phyloP scores from a whole-genome alignment of 495 filamentous ascomycete species.

The Penicillium lagena region DNA sequence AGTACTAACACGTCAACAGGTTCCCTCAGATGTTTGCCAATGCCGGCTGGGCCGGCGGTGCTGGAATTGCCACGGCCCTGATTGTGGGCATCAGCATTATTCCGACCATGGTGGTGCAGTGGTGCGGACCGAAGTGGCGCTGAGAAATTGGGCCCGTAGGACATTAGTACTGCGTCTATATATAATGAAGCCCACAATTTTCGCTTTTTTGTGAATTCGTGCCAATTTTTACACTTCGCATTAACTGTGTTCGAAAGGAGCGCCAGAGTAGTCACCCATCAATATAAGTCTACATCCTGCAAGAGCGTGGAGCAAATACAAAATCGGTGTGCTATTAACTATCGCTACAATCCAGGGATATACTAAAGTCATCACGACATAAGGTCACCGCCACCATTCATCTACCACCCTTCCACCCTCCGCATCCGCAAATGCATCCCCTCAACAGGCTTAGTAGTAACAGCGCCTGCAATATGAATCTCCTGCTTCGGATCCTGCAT shows the following conservation, averaged over 20 bases:
- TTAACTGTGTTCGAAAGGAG: no score
- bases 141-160: slow-evolving; percentile 8
- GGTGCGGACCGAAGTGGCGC: slow-evolving; percentile 18
- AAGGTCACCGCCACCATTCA: neutral
- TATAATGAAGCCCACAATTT: neutral
- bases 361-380: neutral
- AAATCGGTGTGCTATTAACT: no score
- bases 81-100: slow-evolving; percentile 29
- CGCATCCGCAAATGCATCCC: slow-evolving; percentile 59
- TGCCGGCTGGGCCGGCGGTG: slow-evolving; percentile 30
- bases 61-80: slow-evolving; percentile 26
- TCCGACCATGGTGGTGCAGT: slow-evolving; percentile 31
- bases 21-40: slow-evolving; percentile 38
- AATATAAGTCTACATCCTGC: no score
- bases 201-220: no score
- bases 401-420: slow-evolving; percentile 58
- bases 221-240: no score
- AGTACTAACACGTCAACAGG: slow-evolving; percentile 8
- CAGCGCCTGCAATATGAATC: slow-evolving; percentile 51
- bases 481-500: slow-evolving; percentile 56
- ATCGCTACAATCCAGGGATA: no score
- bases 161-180: slow-evolving; percentile 11
- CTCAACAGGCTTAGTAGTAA: slow-evolving; percentile 59
- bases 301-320: no score
- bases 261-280: no score